Evolutionary conservation across 1,139 yeast genomes (phyloP).

Genomic region (Saccharomycopsis phalli): DNA sequence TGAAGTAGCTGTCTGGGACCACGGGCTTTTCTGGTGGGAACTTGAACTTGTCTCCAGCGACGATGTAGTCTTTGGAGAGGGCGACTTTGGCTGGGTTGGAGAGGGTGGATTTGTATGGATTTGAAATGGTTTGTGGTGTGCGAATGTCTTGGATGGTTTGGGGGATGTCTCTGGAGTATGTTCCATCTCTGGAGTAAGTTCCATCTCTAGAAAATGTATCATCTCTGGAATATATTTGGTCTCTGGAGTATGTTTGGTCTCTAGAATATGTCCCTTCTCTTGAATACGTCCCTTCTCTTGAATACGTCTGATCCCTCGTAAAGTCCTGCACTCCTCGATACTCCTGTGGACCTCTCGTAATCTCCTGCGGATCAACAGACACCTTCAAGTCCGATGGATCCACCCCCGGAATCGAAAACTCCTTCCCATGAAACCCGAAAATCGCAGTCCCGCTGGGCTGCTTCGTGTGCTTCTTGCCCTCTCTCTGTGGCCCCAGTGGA

Average conservation of each 20-base stretch:
- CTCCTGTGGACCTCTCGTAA: too few species aligned
- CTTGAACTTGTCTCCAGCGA: conserved; percentile 18
- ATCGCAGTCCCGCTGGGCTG: conserved; percentile 20
- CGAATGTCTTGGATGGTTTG: neutral
- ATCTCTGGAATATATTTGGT: too few species aligned
- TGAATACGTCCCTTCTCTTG: conserved; percentile 1
- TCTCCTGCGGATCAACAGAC: neutral
- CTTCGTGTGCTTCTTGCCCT: conserved; percentile 15
- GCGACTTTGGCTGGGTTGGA: conserved; percentile 18
- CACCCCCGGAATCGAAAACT: conserved; percentile 20
- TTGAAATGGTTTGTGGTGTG: neutral
- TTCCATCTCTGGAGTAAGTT: conserved; percentile 2
- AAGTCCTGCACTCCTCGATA: too few species aligned
- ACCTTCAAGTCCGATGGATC: conserved; percentile 16
- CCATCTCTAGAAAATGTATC: neutral
- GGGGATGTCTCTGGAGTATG: neutral
- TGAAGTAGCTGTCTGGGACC: conserved; percentile 6
- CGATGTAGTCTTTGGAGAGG: conserved; percentile 18
- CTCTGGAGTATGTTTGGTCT: too few species aligned
- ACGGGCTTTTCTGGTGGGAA: conserved; percentile 16
- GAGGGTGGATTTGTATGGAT: too few species aligned
- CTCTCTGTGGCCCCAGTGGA: conserved; percentile 6
- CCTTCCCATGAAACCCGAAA: conserved; percentile 19
- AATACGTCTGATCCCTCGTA: too few species aligned
- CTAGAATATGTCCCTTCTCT: too few species aligned